These are phyloP conservation scores for Gossypium gossypioides DNA, from an alignment of 441 rosid genomes.

Conservation along the genomic window DNA sequence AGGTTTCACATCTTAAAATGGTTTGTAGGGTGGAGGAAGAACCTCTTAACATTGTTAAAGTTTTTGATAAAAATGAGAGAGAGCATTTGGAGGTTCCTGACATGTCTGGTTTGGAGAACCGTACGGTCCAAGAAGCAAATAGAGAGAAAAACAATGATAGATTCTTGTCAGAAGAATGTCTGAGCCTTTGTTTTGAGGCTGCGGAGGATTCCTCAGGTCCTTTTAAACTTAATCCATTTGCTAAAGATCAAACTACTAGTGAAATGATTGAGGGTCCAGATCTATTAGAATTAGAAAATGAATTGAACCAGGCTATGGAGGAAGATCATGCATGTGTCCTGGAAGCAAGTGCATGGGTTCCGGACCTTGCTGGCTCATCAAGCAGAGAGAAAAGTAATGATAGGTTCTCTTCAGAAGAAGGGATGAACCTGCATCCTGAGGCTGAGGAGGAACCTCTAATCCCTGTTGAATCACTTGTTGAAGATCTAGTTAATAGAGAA, in stretches of 20 bases:
- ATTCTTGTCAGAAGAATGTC: constrained; percentile 14
- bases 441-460: constrained; percentile 24
- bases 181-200: constrained; percentile 5
- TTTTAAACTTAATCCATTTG: neutral
- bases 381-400: constrained; percentile 25
- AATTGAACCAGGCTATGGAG: neutral
- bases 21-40: constrained; percentile 18
- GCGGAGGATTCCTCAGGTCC: neutral
- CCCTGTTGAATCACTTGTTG: constrained; percentile 11
- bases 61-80: constrained; percentile 5
- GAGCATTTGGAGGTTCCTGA: constrained; percentile 14
- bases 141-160: constrained; percentile 20
- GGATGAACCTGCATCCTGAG: constrained; percentile 19
- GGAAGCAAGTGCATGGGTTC: constrained; percentile 21
- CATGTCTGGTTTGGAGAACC: constrained; percentile 16
- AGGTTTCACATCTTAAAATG: constrained; percentile 8
- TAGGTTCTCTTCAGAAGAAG: constrained; percentile 22
- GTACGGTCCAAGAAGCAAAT: constrained; percentile 14
- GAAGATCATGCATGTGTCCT: constrained; percentile 5
- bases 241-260: constrained; percentile 3
- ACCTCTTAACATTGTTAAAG: constrained; percentile 11
- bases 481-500: constrained; percentile 24
- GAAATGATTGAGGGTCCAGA: neutral
- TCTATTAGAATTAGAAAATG: neutral
- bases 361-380: constrained; percentile 12